A percentile compares a stretch with the other conserved stretches of the same genome.
Conservation (phyloP, 169 alveolate species). For the Plasmodium chabaudi region DNA sequence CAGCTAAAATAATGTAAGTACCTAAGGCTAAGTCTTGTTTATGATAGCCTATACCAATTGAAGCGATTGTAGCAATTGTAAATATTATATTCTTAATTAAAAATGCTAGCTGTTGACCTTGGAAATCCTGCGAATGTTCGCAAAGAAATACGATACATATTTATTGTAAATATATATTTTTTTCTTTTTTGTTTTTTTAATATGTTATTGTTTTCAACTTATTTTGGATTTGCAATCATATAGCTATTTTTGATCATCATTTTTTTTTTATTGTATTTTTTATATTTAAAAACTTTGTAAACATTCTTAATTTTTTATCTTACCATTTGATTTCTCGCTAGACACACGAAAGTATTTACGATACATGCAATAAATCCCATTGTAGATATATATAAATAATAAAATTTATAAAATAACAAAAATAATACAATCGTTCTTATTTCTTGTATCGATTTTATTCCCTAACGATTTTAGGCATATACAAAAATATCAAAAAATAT, state of each 20-base stretch:
- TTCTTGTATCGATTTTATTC: too few species aligned
- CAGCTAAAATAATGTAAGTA: slow-evolving; percentile 52
- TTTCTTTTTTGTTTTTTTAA: background rate
- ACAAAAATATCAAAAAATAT: too few species aligned
- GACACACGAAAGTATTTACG: slow-evolving; percentile 23
- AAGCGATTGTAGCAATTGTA: slow-evolving; percentile 31
- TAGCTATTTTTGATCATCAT: background rate
- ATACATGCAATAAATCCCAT: slow-evolving; percentile 17
- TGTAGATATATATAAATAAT: background rate
- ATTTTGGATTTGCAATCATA: background rate
- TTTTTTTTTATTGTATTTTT: background rate
- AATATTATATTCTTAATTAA: slow-evolving; percentile 44
- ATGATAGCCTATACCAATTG: slow-evolving; percentile 47
- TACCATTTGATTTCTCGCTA: slow-evolving; percentile 63
- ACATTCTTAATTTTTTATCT: background rate
- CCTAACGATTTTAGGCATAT: too few species aligned
- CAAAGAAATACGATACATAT: background rate
- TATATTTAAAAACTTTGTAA: too few species aligned
- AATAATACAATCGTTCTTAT: too few species aligned
- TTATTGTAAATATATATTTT: background rate
- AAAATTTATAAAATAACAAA: too few species aligned
- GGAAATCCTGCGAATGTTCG: slow-evolving; percentile 18
- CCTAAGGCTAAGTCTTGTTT: slow-evolving; percentile 48
- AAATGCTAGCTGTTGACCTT: slow-evolving; percentile 67
- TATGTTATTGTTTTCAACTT: background rate